A percentile compares a stretch with the other conserved stretches of the same genome.
phyloP scores from a whole-genome alignment of 1,284 basidiomycete genomes.

The Apiotrichum gracile region DNA sequence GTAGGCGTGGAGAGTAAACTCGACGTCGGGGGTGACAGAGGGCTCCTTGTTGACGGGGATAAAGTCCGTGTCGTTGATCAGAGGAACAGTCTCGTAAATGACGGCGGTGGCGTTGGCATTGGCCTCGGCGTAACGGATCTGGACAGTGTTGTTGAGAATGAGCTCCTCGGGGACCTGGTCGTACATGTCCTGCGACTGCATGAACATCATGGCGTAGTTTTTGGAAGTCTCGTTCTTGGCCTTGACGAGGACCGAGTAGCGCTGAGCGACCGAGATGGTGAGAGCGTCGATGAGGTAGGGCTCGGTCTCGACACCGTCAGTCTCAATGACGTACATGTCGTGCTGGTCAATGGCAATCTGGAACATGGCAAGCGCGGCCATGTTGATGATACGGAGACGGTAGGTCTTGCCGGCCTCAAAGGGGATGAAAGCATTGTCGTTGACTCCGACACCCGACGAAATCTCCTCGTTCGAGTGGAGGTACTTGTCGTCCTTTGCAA shows the following conservation, averaged over 20 bases:
- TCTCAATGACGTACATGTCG: conserved; percentile 81
- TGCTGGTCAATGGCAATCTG: conserved; percentile 89
- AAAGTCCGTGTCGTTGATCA: conserved; percentile 48
- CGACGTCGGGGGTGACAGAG: conserved; percentile 41
- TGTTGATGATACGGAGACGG: conserved; percentile 74
- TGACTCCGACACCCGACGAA: conserved; percentile 58
- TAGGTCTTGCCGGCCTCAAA: conserved; percentile 70
- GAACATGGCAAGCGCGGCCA: conserved; percentile 56
- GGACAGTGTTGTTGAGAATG: conserved; percentile 70
- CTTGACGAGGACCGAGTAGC: conserved; percentile 87
- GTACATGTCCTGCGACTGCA: conserved; percentile 72
- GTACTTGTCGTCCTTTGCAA: conserved; percentile 65
- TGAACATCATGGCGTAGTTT: conserved; percentile 85
- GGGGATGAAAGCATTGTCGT: conserved; percentile 66
- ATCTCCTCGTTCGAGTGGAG: conserved; percentile 49
- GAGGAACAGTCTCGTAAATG: conserved; percentile 7
- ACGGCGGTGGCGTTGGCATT: conserved; percentile 17
- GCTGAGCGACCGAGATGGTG: conserved; percentile 75
- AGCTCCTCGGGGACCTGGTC: conserved; percentile 67
- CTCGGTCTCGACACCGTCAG: conserved; percentile 77
- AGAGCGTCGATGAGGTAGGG: conserved; percentile 65
- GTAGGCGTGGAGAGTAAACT: conserved; percentile 45
- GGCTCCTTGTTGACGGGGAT: conserved; percentile 39
- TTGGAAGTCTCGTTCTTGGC: conserved; percentile 74
- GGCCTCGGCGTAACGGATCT: conserved; percentile 59